Conservation (phyloP, 208 protist genomes). For the Leishmania tropica region DNA sequence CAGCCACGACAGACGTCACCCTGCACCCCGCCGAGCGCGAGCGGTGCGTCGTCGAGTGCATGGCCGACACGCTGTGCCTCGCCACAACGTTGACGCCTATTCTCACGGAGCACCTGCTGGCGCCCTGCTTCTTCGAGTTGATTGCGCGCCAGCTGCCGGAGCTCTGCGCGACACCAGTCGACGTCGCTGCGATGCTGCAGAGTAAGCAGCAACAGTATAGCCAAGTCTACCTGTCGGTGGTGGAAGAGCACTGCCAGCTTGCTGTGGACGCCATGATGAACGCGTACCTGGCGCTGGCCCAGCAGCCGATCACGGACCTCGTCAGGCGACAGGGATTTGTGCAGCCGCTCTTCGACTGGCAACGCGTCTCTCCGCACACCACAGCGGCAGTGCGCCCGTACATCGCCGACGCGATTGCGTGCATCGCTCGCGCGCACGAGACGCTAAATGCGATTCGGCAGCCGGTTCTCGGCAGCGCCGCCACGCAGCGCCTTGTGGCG, state of each 20-base stretch:
- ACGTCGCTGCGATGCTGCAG: slow-evolving; percentile 19
- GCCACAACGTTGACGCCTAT: slow-evolving; percentile 68
- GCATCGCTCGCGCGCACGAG: slow-evolving; percentile 76
- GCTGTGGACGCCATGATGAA: slow-evolving; percentile 81
- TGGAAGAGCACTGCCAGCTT: slow-evolving; percentile 86
- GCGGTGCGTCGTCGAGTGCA: slow-evolving; percentile 72
- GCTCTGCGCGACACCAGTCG: slow-evolving; percentile 22
- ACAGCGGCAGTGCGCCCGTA: slow-evolving; percentile 80
- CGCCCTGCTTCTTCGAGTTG: slow-evolving; percentile 72
- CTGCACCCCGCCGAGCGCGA: slow-evolving; percentile 41
- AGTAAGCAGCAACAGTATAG: slow-evolving; percentile 49
- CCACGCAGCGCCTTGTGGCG: slow-evolving; percentile 75
- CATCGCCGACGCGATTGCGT: slow-evolving; percentile 67
- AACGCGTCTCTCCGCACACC: slow-evolving; percentile 63
- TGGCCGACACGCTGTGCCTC: slow-evolving; percentile 80
- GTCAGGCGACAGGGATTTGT: slow-evolving; percentile 69
- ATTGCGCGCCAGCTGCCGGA: slow-evolving; percentile 45
- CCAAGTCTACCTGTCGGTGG: slow-evolving; percentile 51
- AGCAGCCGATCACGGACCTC: slow-evolving; percentile 76
- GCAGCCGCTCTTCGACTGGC: slow-evolving; percentile 82
- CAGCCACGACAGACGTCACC: slow-evolving; percentile 39
- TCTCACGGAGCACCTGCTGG: slow-evolving; percentile 67
- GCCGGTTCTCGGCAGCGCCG: slow-evolving; percentile 68
- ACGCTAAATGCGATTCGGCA: slow-evolving; percentile 70
- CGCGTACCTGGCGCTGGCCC: slow-evolving; percentile 66